A percentile compares a stretch with the other conserved stretches of the same genome.
Evolutionary conservation across 2,329 filamentous ascomycete species (phyloP).

Genomic region (Colletotrichum somersetense): DNA sequence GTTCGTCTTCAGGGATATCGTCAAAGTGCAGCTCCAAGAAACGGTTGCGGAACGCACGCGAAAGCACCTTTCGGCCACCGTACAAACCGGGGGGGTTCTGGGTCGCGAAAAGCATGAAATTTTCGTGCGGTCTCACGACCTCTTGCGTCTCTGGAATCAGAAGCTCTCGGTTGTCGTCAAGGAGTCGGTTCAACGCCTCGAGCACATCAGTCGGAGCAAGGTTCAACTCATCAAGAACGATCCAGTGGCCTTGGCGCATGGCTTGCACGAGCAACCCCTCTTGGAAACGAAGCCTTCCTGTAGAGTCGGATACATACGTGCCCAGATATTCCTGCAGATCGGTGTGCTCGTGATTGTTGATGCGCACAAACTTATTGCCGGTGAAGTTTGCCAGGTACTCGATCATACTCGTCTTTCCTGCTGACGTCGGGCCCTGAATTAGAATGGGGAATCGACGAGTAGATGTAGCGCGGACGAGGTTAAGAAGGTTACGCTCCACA

Average conservation of each 20-base stretch:
- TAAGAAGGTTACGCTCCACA: constrained; percentile 93
- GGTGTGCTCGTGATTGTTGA: constrained; percentile 99
- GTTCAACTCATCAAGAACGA: constrained; percentile 97
- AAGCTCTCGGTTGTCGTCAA: constrained; percentile 96
- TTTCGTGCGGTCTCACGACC: constrained; percentile 88
- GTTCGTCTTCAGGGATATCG: constrained; percentile 94
- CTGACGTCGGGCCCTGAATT: constrained; percentile 95
- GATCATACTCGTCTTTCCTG: constrained; percentile 99
- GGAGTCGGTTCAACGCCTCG: constrained; percentile 92
- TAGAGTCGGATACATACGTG: constrained; percentile 87
- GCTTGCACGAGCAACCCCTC: constrained; percentile 95
- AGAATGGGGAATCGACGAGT: constrained; percentile 93
- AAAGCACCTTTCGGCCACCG: constrained; percentile 92
- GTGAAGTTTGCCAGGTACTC: constrained; percentile 97
- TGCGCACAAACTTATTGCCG: constrained; percentile 96
- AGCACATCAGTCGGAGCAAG: constrained; percentile 96
- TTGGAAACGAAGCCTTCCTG: constrained; percentile 90
- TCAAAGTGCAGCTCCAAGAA: constrained; percentile 98
- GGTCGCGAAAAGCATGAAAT: constrained; percentile 98
- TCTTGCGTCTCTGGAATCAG: constrained; percentile 98
- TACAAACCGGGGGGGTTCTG: constrained; percentile 97
- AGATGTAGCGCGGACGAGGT: constrained; percentile 92
- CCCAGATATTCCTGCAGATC: constrained; percentile 98
- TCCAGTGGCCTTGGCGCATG: constrained; percentile 94
- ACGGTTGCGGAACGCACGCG: constrained; percentile 93